Base-by-base conservation (phyloP, 2,329 filamentous ascomycete genomes). In the Fusarium nanum region DNA sequence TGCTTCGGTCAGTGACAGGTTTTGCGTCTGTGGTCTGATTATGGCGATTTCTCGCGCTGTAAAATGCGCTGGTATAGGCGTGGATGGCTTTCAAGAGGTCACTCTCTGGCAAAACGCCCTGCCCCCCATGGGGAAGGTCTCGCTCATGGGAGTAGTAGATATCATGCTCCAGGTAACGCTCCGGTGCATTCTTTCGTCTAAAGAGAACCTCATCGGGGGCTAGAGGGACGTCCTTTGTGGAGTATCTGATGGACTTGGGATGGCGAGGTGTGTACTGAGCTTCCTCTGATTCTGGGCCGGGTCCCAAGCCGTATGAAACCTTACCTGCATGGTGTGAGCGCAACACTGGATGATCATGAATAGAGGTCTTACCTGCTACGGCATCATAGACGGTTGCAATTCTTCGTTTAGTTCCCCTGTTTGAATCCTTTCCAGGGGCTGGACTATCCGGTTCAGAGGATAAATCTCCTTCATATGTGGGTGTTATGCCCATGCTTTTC, bases 201-300 rank as follows among this genome's bases (percentile, higher is more conserved):
- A 93, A 94, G 6, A 94, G 85, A 2, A 91, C 88, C 61, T 93
- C 89, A 57, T 93, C 92, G 4, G 92, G 91, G 3, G 89, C 83
- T 7, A 92, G 79, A 11, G 77, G 75, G 14, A 58, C 68, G 48
- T 70, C 70, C 25, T 70, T 76, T 28, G 75, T 77, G n/a, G 71
- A 74, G 52, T 76, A 68, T 49, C 68, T 74, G 63, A 70, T 74
- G 40, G 56, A 59, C 34, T 49, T 69, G 56, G 72, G 56, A 41
- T 60, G 60, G 54, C 64, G 62, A 55, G 62, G 65, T 40, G 45
- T 53, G 58, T 71, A 28, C 23, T 64, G 53, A 37, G 56, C 27
- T 23, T 67, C 46, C 23, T 76, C 75, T 32, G 70, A 58, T 32
- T 77, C 73, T 44, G 71, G 57, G 48, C 66, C 59, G 23, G 70